A percentile compares a stretch with the other conserved stretches of the same genome.
phyloP scores from a whole-genome alignment of 1,139 yeast genomes.

The Diutina neorugosa region DNA sequence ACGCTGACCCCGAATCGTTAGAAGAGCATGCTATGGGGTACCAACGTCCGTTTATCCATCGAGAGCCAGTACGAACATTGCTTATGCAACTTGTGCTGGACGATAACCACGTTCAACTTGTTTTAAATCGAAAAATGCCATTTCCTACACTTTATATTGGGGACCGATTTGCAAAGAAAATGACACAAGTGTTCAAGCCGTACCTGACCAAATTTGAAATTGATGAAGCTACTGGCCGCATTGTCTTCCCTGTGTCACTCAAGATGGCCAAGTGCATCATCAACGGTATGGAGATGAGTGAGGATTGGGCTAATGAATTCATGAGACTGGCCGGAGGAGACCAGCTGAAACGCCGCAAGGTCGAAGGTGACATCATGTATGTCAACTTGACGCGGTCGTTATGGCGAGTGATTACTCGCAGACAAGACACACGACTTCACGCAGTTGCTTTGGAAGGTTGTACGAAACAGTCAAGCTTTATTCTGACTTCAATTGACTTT shows the following conservation, averaged over 20 bases:
- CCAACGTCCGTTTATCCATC: conserved; percentile 42
- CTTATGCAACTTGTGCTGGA: conserved; percentile 40
- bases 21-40: conserved; percentile 18
- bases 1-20: background rate
- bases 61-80: conserved; percentile 32
- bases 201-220: conserved; percentile 13
- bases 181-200: conserved; percentile 17
- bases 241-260: conserved; percentile 17
- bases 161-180: conserved; percentile 14
- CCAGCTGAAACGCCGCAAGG: conserved; percentile 5
- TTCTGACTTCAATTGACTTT: conserved; percentile 12
- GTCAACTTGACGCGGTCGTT: conserved; percentile 20
- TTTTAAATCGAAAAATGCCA: conserved; percentile 17
- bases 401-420: conserved; percentile 22
- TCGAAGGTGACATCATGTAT: conserved; percentile 24
- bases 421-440: conserved; percentile 15
- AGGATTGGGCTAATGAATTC: conserved; percentile 22
- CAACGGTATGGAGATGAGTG: conserved; percentile 26
- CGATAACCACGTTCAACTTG: conserved; percentile 11
- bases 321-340: conserved; percentile 6
- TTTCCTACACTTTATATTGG: conserved; percentile 18
- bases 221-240: conserved; percentile 11
- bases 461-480: conserved; percentile 14
- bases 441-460: conserved; percentile 22
- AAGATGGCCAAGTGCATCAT: conserved; percentile 18